These are phyloP conservation scores for Bruguiera gymnorhiza DNA, from an alignment of 345 rosid genomes.

Conservation along the genomic window DNA sequence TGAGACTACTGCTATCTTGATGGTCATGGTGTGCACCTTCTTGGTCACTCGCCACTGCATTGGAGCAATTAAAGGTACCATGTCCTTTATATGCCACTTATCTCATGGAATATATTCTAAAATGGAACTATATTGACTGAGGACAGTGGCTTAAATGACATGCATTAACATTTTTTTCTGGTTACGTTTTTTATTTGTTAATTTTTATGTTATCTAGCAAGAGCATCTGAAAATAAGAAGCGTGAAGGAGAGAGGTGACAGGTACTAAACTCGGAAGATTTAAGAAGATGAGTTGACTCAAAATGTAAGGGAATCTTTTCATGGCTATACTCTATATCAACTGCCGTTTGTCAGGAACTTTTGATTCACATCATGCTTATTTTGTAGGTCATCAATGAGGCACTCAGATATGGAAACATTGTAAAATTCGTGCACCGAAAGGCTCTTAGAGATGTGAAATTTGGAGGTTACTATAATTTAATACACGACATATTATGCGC, in stretches of 20 bases:
- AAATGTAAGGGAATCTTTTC: conserved; percentile 27
- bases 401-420: conserved; percentile 49
- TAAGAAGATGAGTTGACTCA: conserved; percentile 48
- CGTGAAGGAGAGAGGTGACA: conserved; percentile 35
- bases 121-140: too few relatives aligned
- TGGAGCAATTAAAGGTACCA: conserved; percentile 43
- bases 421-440: conserved; percentile 63
- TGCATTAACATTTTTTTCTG: neutral
- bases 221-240: conserved; percentile 43
- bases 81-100: neutral
- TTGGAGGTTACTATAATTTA: conserved; percentile 32
- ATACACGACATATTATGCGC: neutral
- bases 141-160: neutral
- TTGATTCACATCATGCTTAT: neutral
- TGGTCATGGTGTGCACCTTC: conserved; percentile 46
- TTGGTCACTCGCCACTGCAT: conserved; percentile 33
- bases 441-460: conserved; percentile 56
- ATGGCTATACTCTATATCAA: neutral
- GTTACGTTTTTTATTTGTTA: neutral
- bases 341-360: neutral
- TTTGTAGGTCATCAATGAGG: conserved; percentile 54
- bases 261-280: conserved; percentile 50
- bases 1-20: conserved; percentile 51
- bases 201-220: conserved; percentile 12
- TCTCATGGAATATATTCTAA: too few relatives aligned